Evolutionary conservation across 768 basidiomycete species (phyloP).

Genomic region (Phaeolepiota aurea): DNA sequence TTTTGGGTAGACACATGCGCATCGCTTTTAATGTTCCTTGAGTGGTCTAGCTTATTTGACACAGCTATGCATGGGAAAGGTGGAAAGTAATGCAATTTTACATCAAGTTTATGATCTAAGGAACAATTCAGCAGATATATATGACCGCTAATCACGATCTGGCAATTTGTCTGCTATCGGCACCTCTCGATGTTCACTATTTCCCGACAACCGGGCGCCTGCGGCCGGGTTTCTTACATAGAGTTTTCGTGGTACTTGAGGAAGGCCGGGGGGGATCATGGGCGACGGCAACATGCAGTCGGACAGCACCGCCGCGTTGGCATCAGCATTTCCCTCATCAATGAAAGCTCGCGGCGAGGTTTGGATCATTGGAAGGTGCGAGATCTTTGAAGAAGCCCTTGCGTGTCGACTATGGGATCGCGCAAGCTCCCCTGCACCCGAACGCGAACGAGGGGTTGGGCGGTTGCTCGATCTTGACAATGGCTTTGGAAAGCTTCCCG

Average conservation of each 20-base stretch:
- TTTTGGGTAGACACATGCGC: too few species aligned
- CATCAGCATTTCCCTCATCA: slow-evolving; percentile 1
- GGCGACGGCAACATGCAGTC: background rate
- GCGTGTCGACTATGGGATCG: background rate
- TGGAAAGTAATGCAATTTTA: too few species aligned
- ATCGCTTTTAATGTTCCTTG: too few species aligned
- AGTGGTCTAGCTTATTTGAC: too few species aligned
- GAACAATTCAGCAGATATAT: too few species aligned
- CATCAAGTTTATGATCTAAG: too few species aligned
- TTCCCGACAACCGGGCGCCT: background rate
- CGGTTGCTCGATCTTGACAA: background rate
- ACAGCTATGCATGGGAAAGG: too few species aligned
- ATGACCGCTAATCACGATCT: too few species aligned
- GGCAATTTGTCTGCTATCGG: too few species aligned
- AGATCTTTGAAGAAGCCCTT: background rate
- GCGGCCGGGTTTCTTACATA: background rate
- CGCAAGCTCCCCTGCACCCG: background rate
- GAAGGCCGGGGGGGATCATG: background rate
- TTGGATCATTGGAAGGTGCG: background rate
- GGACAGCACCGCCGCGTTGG: background rate
- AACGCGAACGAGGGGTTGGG: background rate
- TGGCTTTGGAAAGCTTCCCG: background rate
- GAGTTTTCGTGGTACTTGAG: background rate
- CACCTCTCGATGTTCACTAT: too few species aligned
- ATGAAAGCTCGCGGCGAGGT: background rate